Conservation (phyloP, 805 yeast species). For the Metschnikowia lochheadii region DNA sequence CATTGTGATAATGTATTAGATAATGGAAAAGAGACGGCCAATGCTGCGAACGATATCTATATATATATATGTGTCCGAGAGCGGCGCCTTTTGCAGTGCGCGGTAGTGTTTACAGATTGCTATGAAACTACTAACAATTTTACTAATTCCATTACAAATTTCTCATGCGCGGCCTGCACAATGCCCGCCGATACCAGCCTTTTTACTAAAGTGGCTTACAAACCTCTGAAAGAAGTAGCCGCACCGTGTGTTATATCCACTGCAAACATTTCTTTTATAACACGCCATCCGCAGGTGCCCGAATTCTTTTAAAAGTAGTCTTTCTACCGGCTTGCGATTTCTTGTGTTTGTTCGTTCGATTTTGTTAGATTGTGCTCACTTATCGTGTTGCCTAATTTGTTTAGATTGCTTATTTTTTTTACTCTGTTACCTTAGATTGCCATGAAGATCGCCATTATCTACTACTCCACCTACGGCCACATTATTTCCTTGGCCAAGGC, state of each 20-base stretch:
- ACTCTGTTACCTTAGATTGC: not conserved
- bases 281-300: not conserved
- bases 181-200: not conserved
- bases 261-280: not conserved
- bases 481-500: constrained; percentile 17
- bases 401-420: no score
- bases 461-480: constrained; percentile 20
- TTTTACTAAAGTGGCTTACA: constrained; percentile 2
- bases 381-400: no score
- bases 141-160: constrained; percentile 1
- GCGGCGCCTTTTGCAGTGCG: not conserved
- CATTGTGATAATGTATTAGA: constrained; percentile 9
- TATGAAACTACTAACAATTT: not conserved
- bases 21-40: not conserved
- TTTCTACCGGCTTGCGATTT: no score
- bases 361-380: no score
- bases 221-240: not conserved
- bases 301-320: not conserved
- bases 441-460: constrained; percentile 18
- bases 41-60: not conserved
- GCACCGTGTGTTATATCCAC: not conserved
- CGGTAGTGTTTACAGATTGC: not conserved
- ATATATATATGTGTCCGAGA: not conserved
- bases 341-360: no score
- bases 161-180: constrained; percentile 1